These are phyloP conservation scores for Quercus phellos DNA, from an alignment of 331 rosid genomes.

Conservation along the genomic window DNA sequence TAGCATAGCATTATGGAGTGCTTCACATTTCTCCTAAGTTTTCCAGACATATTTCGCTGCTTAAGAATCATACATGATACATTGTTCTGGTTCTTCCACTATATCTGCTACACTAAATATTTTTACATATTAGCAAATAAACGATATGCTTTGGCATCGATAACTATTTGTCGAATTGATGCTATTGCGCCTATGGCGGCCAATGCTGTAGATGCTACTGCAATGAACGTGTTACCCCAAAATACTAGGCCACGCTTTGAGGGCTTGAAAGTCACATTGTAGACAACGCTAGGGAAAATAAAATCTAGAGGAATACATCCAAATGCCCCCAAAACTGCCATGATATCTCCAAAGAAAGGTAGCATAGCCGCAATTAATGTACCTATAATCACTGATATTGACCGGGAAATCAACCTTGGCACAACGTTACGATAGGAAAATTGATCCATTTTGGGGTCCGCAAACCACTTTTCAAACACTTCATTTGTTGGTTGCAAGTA, in stretches of 20 bases:
- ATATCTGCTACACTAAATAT: not conserved
- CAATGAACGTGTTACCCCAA: constrained; percentile 61
- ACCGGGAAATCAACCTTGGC: constrained; percentile 59
- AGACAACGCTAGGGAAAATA: constrained; percentile 73
- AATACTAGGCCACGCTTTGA: constrained; percentile 45
- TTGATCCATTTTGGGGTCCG: constrained; percentile 55
- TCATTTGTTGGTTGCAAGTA: constrained; percentile 87
- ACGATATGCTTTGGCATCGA: constrained; percentile 60
- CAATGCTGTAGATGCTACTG: constrained; percentile 40
- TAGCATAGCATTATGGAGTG: too few relatives aligned
- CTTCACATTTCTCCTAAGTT: too few relatives aligned
- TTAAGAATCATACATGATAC: too few relatives aligned
- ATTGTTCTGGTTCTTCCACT: too few relatives aligned
- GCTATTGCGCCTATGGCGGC: constrained; percentile 63
- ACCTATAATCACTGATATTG: constrained; percentile 54
- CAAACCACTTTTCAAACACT: constrained; percentile 58
- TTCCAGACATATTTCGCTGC: too few relatives aligned
- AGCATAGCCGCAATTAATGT: constrained; percentile 71
- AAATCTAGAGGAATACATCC: constrained; percentile 75
- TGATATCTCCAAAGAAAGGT: constrained; percentile 82
- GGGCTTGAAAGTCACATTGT: constrained; percentile 71
- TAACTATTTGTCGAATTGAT: constrained; percentile 57
- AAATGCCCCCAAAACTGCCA: constrained; percentile 76
- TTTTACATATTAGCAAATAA: constrained; percentile 42
- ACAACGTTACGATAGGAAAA: constrained; percentile 54